A percentile compares a stretch with the other conserved stretches of the same genome.
phyloP scores from a whole-genome alignment of 2,329 filamentous ascomycete species.

The Aspergillus alliaceus region DNA sequence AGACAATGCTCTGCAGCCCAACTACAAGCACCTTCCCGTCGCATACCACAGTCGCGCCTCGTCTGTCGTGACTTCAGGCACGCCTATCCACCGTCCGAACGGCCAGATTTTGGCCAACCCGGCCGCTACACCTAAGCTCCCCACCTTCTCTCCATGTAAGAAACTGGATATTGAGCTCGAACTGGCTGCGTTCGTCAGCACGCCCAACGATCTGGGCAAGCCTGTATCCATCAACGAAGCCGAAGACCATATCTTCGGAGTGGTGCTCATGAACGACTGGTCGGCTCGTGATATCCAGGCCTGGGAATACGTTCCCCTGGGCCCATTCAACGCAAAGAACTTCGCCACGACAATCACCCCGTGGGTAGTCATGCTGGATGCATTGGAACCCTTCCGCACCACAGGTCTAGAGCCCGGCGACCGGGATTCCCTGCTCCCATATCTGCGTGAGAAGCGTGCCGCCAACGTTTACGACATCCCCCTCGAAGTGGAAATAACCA shows the following conservation, averaged over 20 bases:
- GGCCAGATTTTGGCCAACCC: constrained; percentile 73
- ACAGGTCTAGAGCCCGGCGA: constrained; percentile 54
- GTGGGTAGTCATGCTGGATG: constrained; percentile 77
- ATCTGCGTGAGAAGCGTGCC: constrained; percentile 61
- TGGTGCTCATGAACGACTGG: constrained; percentile 86
- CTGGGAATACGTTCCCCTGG: constrained; percentile 81
- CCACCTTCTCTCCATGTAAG: constrained; percentile 63
- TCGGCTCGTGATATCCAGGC: constrained; percentile 78
- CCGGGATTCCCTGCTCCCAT: constrained; percentile 57
- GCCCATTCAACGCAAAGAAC: constrained; percentile 82
- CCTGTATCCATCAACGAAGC: constrained; percentile 65
- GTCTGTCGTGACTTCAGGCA: constrained; percentile 72
- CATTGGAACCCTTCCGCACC: constrained; percentile 66
- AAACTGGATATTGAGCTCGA: constrained; percentile 79
- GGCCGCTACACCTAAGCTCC: constrained; percentile 59
- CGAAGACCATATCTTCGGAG: constrained; percentile 71
- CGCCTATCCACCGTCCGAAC: constrained; percentile 68
- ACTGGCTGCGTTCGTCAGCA: constrained; percentile 72
- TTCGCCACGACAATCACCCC: constrained; percentile 75
- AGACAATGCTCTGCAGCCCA: constrained; percentile 72
- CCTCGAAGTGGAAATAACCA: constrained; percentile 61
- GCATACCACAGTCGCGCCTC: constrained; percentile 79
- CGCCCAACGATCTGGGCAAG: constrained; percentile 63
- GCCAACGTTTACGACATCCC: constrained; percentile 67
- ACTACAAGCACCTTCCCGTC: constrained; percentile 78